Evolutionary conservation across 2,329 filamentous ascomycete genomes (phyloP).

Genomic region (Cladosporium sp.): DNA sequence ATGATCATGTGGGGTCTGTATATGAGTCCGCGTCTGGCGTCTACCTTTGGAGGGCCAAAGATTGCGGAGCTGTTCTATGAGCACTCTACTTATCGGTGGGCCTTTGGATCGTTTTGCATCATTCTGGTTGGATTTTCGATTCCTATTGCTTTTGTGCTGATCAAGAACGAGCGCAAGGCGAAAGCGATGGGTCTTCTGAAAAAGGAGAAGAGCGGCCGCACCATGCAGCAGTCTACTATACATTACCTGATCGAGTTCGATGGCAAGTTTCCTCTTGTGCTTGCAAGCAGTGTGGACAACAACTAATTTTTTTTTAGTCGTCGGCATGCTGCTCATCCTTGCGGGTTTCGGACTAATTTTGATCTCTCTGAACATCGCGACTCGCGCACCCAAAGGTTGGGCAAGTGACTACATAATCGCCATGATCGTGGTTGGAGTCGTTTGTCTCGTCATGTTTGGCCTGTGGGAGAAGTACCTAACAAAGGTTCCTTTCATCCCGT

Average conservation of each 20-base stretch:
- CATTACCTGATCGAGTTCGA: slow-evolving; percentile 36
- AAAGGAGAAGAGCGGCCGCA: slow-evolving; percentile 25
- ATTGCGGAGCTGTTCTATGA: slow-evolving; percentile 29
- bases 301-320: slow-evolving; percentile 19
- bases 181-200: slow-evolving; percentile 31
- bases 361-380: slow-evolving; percentile 63
- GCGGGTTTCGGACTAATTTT: slow-evolving; percentile 63
- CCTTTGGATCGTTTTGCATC: slow-evolving; percentile 34
- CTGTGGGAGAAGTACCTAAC: slow-evolving; percentile 61
- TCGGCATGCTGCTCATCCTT: slow-evolving; percentile 31
- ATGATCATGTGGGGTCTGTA: slow-evolving; percentile 34
- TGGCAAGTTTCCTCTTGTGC: slow-evolving; percentile 21
- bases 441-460: slow-evolving; percentile 46
- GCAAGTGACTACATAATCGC: slow-evolving; percentile 42
- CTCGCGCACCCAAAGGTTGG: slow-evolving; percentile 38
- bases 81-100: slow-evolving; percentile 33
- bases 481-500: slow-evolving; percentile 59
- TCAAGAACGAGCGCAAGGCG: slow-evolving; percentile 30
- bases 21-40: slow-evolving; percentile 35
- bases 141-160: slow-evolving; percentile 28
- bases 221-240: slow-evolving; percentile 24
- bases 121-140: slow-evolving; percentile 31
- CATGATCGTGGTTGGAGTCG: slow-evolving; percentile 36
- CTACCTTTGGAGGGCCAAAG: slow-evolving; percentile 32
- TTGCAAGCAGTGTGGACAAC: not conserved